phyloP scores from a whole-genome alignment of 768 basidiomycete genomes.

The Lentinula sp. region DNA sequence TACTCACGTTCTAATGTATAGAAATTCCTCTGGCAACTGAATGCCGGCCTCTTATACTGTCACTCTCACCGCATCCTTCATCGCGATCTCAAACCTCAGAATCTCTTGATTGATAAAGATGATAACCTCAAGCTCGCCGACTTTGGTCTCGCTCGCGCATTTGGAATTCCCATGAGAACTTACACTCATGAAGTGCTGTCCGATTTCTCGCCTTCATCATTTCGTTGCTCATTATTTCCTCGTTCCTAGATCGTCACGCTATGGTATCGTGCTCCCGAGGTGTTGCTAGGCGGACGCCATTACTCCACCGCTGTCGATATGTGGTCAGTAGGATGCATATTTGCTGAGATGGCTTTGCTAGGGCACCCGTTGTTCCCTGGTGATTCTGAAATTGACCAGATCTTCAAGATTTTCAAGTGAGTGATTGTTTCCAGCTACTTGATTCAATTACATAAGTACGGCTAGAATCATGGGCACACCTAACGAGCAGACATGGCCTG shows the following conservation, averaged over 20 bases:
- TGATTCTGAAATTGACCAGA: conserved; percentile 99
- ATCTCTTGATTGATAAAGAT: conserved; percentile 83
- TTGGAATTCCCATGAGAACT: conserved; percentile 98
- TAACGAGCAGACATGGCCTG: conserved; percentile 87
- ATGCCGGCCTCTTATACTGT: conserved; percentile 87
- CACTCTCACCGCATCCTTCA: conserved; percentile 96
- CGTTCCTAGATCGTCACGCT: conserved; percentile 85
- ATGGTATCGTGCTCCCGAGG: conserved; percentile 99
- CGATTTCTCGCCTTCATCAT: neutral
- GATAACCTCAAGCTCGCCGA: conserved; percentile 95
- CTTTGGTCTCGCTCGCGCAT: conserved; percentile 93
- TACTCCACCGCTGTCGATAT: conserved; percentile 98
- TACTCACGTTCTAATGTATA: conserved; percentile 22
- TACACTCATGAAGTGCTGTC: conserved; percentile 90
- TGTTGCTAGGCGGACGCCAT: conserved; percentile 90
- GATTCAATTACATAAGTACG: neutral
- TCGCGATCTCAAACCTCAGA: conserved; percentile 95
- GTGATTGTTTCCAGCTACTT: conserved; percentile 15
- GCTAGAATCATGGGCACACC: conserved; percentile 90
- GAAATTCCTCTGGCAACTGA: conserved; percentile 96
- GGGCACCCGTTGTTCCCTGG: conserved; percentile 92
- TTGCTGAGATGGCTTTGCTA: conserved; percentile 97
- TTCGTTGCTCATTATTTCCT: neutral
- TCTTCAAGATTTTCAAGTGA: conserved; percentile 98
- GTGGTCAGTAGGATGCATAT: conserved; percentile 99